Conservation (phyloP, 2,329 filamentous ascomycete species). For the Berkeleyomyces rouxiae region DNA sequence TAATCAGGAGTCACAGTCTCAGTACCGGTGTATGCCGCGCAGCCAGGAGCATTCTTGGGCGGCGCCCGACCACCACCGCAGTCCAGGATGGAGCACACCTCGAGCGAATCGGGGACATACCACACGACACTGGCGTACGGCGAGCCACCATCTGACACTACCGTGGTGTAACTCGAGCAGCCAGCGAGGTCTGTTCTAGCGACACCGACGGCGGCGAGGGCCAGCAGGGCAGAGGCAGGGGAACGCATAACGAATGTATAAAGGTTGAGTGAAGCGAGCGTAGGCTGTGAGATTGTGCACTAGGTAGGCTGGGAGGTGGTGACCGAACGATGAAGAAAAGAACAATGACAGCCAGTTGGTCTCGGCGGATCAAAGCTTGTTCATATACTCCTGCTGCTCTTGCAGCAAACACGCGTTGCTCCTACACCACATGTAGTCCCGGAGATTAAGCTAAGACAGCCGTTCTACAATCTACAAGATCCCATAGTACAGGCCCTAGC, state of each 20-base stretch:
- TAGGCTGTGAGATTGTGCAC: too few species aligned
- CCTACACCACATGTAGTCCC: neutral
- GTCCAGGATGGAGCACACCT: constrained; percentile 47
- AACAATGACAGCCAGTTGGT: neutral
- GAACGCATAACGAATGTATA: constrained; percentile 16
- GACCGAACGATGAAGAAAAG: neutral
- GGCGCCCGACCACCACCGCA: constrained; percentile 51
- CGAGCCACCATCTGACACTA: constrained; percentile 18
- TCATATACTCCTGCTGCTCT: neutral
- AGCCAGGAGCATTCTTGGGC: constrained; percentile 47
- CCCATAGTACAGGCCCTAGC: neutral
- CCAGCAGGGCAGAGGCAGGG: constrained; percentile 19
- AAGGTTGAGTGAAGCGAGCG: too few species aligned
- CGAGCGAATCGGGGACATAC: constrained; percentile 46
- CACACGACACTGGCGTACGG: constrained; percentile 34
- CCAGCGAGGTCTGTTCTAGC: constrained; percentile 31
- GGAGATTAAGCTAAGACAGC: neutral
- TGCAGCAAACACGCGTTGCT: neutral
- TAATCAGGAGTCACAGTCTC: constrained; percentile 36
- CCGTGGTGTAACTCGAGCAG: constrained; percentile 26
- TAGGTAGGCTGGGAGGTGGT: neutral
- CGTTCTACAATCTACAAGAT: neutral
- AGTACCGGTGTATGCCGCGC: constrained; percentile 37
- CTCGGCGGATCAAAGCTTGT: neutral
- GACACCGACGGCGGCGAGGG: constrained; percentile 18